phyloP scores from a whole-genome alignment of 768 basidiomycete species.

The Nevesoporus exiguus region DNA sequence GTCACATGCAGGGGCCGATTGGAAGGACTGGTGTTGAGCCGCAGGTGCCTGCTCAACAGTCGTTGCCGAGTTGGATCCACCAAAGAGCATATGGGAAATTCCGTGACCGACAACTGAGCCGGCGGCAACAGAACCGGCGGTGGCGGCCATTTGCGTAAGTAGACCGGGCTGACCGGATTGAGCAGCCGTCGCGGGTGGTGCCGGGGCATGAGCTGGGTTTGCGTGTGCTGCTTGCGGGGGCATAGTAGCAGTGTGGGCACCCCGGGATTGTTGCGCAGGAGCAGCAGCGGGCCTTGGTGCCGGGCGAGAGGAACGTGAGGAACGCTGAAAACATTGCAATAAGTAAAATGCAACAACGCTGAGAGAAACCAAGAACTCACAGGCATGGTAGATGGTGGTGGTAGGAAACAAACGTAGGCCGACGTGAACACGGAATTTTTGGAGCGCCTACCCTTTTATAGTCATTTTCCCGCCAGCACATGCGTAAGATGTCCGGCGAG shows the following conservation, averaged over 20 bases:
- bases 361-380: slow-evolving; percentile 33
- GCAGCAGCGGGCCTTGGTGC: slow-evolving; percentile 53
- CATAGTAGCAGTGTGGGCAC: slow-evolving; percentile 49
- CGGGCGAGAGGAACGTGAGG: slow-evolving; percentile 70
- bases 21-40: slow-evolving; percentile 45
- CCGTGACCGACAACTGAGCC: slow-evolving; percentile 90
- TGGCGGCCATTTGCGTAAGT: slow-evolving; percentile 83
- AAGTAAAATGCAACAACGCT: neutral
- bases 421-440: slow-evolving; percentile 14
- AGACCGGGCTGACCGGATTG: slow-evolving; percentile 63
- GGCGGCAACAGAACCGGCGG: slow-evolving; percentile 85
- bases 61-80: slow-evolving; percentile 49
- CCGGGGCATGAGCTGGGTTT: slow-evolving; percentile 41
- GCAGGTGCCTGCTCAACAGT: slow-evolving; percentile 50
- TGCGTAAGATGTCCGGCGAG: slow-evolving; percentile 21
- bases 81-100: slow-evolving; percentile 87
- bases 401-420: slow-evolving; percentile 15
- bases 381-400: slow-evolving; percentile 46
- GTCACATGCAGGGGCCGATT: slow-evolving; percentile 54
- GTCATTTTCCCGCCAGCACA: neutral
- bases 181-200: slow-evolving; percentile 33
- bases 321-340: slow-evolving; percentile 47
- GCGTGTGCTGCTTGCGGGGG: slow-evolving; percentile 40
- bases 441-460: slow-evolving; percentile 20
- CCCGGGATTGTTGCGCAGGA: slow-evolving; percentile 42